These are phyloP conservation scores for Neonectria magnoliae DNA, from an alignment of 2,329 filamentous ascomycete genomes.

Conservation along the genomic window DNA sequence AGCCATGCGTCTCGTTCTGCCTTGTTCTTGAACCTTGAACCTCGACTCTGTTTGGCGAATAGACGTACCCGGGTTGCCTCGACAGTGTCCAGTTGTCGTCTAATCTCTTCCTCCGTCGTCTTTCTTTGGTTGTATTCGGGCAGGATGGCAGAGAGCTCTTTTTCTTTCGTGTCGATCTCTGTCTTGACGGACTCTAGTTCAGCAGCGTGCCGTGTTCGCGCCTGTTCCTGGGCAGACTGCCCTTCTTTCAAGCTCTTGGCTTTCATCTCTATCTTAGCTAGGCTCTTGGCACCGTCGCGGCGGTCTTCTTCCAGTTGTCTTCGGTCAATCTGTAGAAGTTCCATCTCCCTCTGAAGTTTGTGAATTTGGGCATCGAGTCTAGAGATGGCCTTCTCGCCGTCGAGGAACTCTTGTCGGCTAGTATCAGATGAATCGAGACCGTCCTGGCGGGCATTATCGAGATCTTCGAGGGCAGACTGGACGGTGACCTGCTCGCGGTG, in stretches of 20 bases:
- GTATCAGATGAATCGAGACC: slow-evolving; percentile 87
- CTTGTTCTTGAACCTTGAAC: slow-evolving; percentile 88
- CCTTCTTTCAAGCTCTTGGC: slow-evolving; percentile 85
- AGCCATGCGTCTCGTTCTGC: slow-evolving; percentile 87
- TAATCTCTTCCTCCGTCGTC: slow-evolving; percentile 75
- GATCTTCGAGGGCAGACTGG: slow-evolving; percentile 78
- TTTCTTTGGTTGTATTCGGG: slow-evolving; percentile 81
- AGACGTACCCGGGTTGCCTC: slow-evolving; percentile 81
- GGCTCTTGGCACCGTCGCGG: slow-evolving; percentile 79
- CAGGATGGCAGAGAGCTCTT: slow-evolving; percentile 77
- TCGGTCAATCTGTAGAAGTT: slow-evolving; percentile 85
- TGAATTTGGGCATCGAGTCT: slow-evolving; percentile 82
- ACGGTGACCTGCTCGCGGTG: slow-evolving; percentile 87
- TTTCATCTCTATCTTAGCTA: slow-evolving; percentile 87
- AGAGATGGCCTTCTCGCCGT: slow-evolving; percentile 82
- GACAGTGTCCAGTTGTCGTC: slow-evolving; percentile 77
- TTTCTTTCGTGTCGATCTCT: slow-evolving; percentile 80
- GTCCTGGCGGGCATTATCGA: slow-evolving; percentile 83
- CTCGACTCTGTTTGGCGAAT: slow-evolving; percentile 91
- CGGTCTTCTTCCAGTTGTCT: slow-evolving; percentile 90
- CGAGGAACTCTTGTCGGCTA: slow-evolving; percentile 78
- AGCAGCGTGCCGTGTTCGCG: slow-evolving; percentile 74
- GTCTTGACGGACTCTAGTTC: slow-evolving; percentile 77
- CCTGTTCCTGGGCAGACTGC: slow-evolving; percentile 79
- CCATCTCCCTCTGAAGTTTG: slow-evolving; percentile 82